phyloP scores from a whole-genome alignment of 305 asterid genomes.

The Fraxinus dipetala region DNA sequence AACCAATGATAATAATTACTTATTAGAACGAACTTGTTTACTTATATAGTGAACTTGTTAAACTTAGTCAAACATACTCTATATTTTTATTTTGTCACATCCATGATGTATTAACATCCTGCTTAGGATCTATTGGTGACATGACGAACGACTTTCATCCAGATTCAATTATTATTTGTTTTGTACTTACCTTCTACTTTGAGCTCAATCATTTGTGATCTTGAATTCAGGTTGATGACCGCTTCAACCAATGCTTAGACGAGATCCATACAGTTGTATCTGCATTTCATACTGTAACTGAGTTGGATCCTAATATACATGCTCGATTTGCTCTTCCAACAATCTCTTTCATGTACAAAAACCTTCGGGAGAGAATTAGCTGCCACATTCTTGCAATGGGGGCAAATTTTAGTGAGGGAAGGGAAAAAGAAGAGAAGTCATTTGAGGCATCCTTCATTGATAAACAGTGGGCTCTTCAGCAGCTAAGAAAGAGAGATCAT shows the following conservation, averaged over 20 bases:
- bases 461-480: constrained; percentile 85
- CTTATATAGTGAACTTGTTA: background rate
- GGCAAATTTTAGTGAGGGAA: constrained; percentile 21
- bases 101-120: background rate
- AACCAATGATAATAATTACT: background rate
- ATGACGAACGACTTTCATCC: background rate
- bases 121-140: background rate
- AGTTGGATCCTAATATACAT: constrained; percentile 66
- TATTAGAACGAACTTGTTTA: background rate
- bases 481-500: constrained; percentile 64
- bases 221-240: constrained; percentile 62
- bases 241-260: constrained; percentile 70
- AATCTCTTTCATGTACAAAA: constrained; percentile 57
- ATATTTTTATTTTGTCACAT: background rate
- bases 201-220: background rate
- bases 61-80: background rate
- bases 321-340: constrained; percentile 73
- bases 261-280: constrained; percentile 75
- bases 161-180: background rate
- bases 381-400: constrained; percentile 67
- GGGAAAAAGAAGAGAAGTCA: constrained; percentile 38
- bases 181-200: background rate
- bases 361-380: constrained; percentile 69
- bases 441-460: constrained; percentile 53
- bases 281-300: constrained; percentile 79